Evolutionary conservation across 129 eudicot species (phyloP).

Genomic region (Flaveria brownii): DNA sequence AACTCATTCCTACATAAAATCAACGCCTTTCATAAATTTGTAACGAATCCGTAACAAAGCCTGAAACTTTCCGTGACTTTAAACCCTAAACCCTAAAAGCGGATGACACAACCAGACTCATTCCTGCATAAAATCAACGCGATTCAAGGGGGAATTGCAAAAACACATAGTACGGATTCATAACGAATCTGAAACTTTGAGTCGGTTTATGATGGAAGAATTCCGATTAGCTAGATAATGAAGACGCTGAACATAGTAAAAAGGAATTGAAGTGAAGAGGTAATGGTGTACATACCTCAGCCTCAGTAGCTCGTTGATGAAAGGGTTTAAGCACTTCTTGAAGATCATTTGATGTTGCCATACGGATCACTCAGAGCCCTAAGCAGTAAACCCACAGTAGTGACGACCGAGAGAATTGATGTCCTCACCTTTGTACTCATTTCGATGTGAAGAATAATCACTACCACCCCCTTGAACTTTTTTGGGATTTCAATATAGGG

Average conservation of each 20-base stretch:
- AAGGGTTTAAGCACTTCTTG: constrained; percentile 66
- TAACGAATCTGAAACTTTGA: not conserved
- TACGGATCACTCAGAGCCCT: not conserved
- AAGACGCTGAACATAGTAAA: not conserved
- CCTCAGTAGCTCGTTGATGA: constrained; percentile 77
- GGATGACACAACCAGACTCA: too few relatives aligned
- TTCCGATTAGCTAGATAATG: not conserved
- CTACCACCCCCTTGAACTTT: not conserved
- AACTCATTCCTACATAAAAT: too few relatives aligned
- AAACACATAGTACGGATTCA: not conserved
- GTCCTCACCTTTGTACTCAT: not conserved
- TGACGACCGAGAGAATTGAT: too few relatives aligned
- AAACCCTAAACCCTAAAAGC: too few relatives aligned
- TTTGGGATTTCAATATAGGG: too few relatives aligned
- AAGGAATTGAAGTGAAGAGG: not conserved
- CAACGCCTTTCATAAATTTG: too few relatives aligned
- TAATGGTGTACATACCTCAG: constrained; percentile 49
- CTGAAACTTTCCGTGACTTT: too few relatives aligned
- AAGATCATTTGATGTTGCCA: constrained; percentile 58
- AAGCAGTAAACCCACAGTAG: not conserved
- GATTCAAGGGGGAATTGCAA: not conserved
- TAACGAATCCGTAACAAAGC: too few relatives aligned
- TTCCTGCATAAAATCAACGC: too few relatives aligned
- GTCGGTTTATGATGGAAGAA: not conserved
- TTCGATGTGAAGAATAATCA: not conserved